Conservation (phyloP, 305 asterid species). For the Fraxinus velutina region DNA sequence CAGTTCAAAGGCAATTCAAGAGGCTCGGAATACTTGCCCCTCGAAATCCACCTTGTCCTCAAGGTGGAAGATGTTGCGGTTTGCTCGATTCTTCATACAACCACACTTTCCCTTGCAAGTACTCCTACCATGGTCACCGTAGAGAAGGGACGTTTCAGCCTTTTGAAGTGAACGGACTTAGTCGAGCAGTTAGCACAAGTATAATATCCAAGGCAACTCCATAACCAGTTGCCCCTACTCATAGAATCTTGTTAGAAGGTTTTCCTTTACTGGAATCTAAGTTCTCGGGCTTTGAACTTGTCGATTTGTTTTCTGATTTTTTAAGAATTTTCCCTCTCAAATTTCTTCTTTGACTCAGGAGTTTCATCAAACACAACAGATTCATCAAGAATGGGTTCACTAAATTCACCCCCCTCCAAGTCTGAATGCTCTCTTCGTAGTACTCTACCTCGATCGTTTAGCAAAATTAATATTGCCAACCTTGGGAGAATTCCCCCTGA, state of each 20-base stretch:
- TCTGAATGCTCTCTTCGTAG: slow-evolving; percentile 78
- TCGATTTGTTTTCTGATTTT: slow-evolving; percentile 44
- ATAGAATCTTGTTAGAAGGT: slow-evolving; percentile 37
- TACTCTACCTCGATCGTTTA: slow-evolving; percentile 48
- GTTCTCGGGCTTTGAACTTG: slow-evolving; percentile 54
- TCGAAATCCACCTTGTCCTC: too few species aligned
- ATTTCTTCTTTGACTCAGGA: slow-evolving; percentile 44
- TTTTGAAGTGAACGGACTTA: too few species aligned
- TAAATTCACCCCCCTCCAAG: slow-evolving; percentile 88
- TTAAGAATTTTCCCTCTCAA: slow-evolving; percentile 56
- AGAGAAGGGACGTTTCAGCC: too few species aligned
- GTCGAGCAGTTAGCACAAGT: too few species aligned
- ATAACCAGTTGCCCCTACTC: too few species aligned
- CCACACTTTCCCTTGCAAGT: too few species aligned
- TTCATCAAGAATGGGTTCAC: slow-evolving; percentile 45
- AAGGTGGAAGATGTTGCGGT: too few species aligned
- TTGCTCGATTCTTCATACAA: too few species aligned
- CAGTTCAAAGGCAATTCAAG: too few species aligned
- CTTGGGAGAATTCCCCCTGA: slow-evolving; percentile 40
- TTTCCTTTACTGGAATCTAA: slow-evolving; percentile 52
- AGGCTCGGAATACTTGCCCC: not conserved
- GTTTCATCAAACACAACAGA: slow-evolving; percentile 37
- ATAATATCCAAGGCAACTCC: too few species aligned
- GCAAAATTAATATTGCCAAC: slow-evolving; percentile 36
- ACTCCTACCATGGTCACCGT: too few species aligned